Base-by-base conservation (phyloP, 164 flowering plant genomes). In the Berberis vulgaris region DNA sequence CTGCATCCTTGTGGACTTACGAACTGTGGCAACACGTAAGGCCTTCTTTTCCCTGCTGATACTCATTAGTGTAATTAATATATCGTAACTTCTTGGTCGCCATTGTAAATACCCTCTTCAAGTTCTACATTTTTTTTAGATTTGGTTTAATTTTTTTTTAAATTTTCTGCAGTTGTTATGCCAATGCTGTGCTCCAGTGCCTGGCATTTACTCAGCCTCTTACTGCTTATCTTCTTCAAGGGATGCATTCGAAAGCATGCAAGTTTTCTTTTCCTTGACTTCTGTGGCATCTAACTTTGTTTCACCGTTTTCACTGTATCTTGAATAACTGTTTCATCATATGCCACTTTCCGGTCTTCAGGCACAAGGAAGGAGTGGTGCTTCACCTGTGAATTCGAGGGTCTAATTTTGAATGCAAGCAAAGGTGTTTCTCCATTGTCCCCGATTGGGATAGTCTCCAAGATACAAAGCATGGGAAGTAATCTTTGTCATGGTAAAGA, bases 151-250 rank as follows among this genome's bases (percentile, higher is more conserved):
- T 39, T 4, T 65, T 63, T 38, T 45, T 57, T 49, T 72, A 13
- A 46, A 58, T 49, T 41, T 67, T 60, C 55, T 82, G 83, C 88
- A 91, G 98, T 74, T 94, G 98, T 72, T 94, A 86, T 79, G 98
- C 98, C 5, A 93, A 93, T 83, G 96, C 82, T 63, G 97, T 90
- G 56, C 90, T 94, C 49, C 97, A 94, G 76, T 94, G 98, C 80
- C 78, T 94, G 81, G 77, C 88, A 69, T 91, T 86, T 72, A 94
- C 98, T 64, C 98, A 87, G 47, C 96, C 98, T 46, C 80, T 94
- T 66, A 80, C 88, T 59, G 83, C 93, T 58, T 94, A 84, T 82
- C 80, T 88, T 74, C 91, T 86, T 61, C 91, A 86, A 71, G 85
- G 87, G 60, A 73, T 84, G 49, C 98, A 94, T 71, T 78, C 86